Conservation (phyloP, 1,284 basidiomycete genomes). For the Peniophora sp. region DNA sequence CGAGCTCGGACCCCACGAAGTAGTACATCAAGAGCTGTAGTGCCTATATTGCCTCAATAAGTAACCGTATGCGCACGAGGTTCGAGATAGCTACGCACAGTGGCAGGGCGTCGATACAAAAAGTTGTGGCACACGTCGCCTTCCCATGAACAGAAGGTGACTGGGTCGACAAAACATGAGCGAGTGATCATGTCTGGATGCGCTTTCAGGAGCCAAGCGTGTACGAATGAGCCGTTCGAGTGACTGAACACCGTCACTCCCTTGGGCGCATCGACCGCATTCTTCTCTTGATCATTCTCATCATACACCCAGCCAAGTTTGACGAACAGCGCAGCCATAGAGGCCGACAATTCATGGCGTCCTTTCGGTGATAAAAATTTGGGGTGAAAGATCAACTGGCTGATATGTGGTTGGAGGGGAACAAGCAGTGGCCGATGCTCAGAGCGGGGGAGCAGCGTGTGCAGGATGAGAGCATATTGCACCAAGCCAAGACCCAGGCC, state of each 20-base stretch:
- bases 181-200: slow-evolving; percentile 61
- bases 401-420: slow-evolving; percentile 78
- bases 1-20: slow-evolving; percentile 81
- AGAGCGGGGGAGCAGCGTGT: slow-evolving; percentile 42
- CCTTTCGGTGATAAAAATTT: slow-evolving; percentile 65
- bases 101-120: slow-evolving; percentile 60
- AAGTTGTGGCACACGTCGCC: slow-evolving; percentile 88
- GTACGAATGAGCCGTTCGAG: slow-evolving; percentile 77
- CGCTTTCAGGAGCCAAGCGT: slow-evolving; percentile 82
- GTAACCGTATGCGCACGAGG: slow-evolving; percentile 4
- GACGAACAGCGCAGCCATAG: slow-evolving; percentile 52
- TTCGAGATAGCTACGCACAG: slow-evolving; percentile 30
- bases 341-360: slow-evolving; percentile 48
- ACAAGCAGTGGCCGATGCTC: slow-evolving; percentile 72
- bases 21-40: slow-evolving; percentile 78
- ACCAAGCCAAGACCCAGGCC: slow-evolving; percentile 79
- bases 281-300: slow-evolving; percentile 16
- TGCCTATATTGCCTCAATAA: slow-evolving; percentile 33
- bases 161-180: slow-evolving; percentile 86
- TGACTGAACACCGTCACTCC: slow-evolving; percentile 80
- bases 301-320: slow-evolving; percentile 57
- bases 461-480: slow-evolving; percentile 52
- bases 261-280: slow-evolving; percentile 13
- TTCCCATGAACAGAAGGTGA: slow-evolving; percentile 87
- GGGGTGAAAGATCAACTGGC: slow-evolving; percentile 76